Evolutionary conservation across 192 early-diverging fungal genomes (phyloP).

Genomic region (Linnemannia zychae): DNA sequence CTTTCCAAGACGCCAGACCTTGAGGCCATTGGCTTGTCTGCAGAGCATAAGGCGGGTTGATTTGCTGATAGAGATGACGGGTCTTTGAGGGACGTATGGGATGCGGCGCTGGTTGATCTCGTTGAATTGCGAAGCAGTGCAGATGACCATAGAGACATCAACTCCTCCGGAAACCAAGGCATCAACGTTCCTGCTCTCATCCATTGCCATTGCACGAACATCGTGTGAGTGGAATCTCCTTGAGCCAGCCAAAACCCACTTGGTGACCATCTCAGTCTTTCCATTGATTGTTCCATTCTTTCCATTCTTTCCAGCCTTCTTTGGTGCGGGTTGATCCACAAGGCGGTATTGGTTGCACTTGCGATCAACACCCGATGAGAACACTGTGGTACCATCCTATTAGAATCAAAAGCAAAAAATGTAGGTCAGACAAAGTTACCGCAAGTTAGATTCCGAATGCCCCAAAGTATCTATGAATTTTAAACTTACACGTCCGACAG

Average conservation of each 20-base stretch:
- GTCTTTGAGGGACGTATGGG: conserved; percentile 74
- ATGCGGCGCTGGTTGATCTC: conserved; percentile 71
- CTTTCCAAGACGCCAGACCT: conserved; percentile 88
- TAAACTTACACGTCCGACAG: conserved; percentile 61
- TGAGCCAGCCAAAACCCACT: conserved; percentile 89
- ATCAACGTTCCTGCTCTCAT: conserved; percentile 76
- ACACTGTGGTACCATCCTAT: conserved; percentile 78
- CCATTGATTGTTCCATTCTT: conserved; percentile 26
- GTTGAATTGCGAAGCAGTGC: conserved; percentile 70
- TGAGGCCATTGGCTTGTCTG: conserved; percentile 75
- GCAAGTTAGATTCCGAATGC: neutral
- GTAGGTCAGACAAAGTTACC: neutral
- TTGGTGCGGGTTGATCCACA: conserved; percentile 58
- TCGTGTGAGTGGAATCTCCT: conserved; percentile 96
- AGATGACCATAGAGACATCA: conserved; percentile 79
- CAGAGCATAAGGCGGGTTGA: conserved; percentile 73
- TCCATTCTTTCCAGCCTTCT: conserved; percentile 38
- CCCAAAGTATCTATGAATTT: neutral
- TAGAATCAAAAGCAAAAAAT: neutral
- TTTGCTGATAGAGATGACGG: conserved; percentile 69
- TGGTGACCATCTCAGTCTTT: conserved; percentile 40
- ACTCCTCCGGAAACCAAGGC: conserved; percentile 89
- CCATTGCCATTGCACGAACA: conserved; percentile 87
- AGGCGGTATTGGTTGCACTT: conserved; percentile 81
- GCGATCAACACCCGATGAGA: conserved; percentile 92